Evolutionary conservation across 345 rosid species (phyloP).

Genomic region (Euphorbia pulcherrima): DNA sequence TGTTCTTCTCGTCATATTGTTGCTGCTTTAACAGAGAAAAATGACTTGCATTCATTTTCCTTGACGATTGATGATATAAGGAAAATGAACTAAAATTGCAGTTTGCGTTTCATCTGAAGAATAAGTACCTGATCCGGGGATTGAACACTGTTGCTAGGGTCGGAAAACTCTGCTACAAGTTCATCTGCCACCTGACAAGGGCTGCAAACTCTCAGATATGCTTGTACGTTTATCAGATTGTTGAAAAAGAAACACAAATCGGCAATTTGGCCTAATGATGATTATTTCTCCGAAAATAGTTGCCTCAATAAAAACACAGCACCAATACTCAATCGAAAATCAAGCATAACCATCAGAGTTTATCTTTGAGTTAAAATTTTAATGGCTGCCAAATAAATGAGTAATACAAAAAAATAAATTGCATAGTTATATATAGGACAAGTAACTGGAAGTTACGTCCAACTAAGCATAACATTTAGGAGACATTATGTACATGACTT

Average conservation of each 20-base stretch:
- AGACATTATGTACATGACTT: background rate
- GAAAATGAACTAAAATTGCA: background rate
- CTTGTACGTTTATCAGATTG: constrained; percentile 6
- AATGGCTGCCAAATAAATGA: background rate
- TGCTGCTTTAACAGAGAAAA: constrained; percentile 43
- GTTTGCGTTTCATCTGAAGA: constrained; percentile 2
- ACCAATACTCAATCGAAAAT: background rate
- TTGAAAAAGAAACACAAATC: background rate
- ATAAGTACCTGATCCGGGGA: constrained; percentile 82
- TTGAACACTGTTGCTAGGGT: constrained; percentile 63
- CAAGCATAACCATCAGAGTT: background rate
- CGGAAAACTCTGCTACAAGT: constrained; percentile 96
- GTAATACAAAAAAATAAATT: background rate
- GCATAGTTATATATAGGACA: background rate
- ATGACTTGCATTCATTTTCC: constrained; percentile 4
- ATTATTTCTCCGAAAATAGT: background rate
- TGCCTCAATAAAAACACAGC: background rate
- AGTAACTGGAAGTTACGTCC: background rate
- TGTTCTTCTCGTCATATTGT: constrained; percentile 98
- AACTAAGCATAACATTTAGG: background rate
- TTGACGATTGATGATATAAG: constrained; percentile 9
- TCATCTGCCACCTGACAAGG: constrained; percentile 93
- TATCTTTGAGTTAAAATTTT: background rate
- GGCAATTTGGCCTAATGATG: background rate
- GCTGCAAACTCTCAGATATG: constrained; percentile 35